These are phyloP conservation scores for Trypanosoma scelopori DNA, from an alignment of 208 protist species.

Conservation along the genomic window DNA sequence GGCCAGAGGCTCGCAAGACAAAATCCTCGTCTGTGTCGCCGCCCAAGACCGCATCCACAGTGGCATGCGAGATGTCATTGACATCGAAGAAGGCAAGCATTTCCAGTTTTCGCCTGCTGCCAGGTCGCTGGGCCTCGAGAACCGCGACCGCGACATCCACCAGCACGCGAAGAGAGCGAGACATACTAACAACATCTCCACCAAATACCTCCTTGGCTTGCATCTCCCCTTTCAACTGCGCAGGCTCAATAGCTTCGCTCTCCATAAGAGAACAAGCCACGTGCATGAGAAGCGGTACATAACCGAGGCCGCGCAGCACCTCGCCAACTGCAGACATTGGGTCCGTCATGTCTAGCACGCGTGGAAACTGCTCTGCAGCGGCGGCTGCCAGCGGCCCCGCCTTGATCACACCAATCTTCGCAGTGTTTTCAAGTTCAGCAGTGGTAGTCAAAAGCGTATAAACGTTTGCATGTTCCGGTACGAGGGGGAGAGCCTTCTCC, in stretches of 20 bases:
- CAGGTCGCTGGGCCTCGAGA: conserved; percentile 39
- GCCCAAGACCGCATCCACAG: conserved; percentile 49
- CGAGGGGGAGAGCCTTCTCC: conserved; percentile 21
- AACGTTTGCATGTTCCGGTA: conserved; percentile 66
- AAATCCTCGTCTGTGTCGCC: conserved; percentile 43
- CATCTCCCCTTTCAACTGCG: conserved; percentile 30
- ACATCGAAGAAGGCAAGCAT: conserved; percentile 62
- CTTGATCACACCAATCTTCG: conserved; percentile 32
- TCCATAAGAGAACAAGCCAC: conserved; percentile 52
- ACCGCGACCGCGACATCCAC: conserved; percentile 44
- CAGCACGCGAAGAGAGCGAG: conserved; percentile 44
- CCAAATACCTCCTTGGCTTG: conserved; percentile 31
- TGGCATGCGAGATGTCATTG: conserved; percentile 51
- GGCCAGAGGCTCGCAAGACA: conserved; percentile 32
- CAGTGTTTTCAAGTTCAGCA: conserved; percentile 17
- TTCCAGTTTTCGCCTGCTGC: conserved; percentile 34
- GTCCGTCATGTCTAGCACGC: conserved; percentile 30
- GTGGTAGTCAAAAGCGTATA: conserved; percentile 71
- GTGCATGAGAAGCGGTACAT: conserved; percentile 75
- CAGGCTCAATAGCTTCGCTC: conserved; percentile 27
- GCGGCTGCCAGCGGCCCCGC: conserved; percentile 37
- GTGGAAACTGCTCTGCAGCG: conserved; percentile 35
- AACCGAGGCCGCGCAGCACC: conserved; percentile 37
- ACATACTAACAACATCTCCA: conserved; percentile 62
- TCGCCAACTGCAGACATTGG: conserved; percentile 16